Evolutionary conservation across 352 stramenopile genomes (phyloP).

Genomic region (Achlya hypogyna): DNA sequence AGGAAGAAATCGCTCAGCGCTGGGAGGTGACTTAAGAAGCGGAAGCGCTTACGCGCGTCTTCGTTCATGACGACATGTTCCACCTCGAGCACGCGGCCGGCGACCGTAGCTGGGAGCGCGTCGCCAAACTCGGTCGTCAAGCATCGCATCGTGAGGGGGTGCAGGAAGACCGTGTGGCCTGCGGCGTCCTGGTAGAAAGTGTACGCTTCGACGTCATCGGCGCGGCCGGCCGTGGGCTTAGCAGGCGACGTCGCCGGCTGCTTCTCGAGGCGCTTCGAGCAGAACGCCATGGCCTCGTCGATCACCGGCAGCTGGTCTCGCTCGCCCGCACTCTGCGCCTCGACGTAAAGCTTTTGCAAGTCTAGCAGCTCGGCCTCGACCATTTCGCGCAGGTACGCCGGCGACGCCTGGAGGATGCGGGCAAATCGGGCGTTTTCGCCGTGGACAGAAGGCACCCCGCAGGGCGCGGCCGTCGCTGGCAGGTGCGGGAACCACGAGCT

Average conservation of each 20-base stretch:
- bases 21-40: slow-evolving; percentile 79
- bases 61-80: slow-evolving; percentile 85
- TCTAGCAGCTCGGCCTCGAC: slow-evolving; percentile 56
- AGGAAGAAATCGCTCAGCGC: slow-evolving; percentile 83
- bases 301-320: slow-evolving; percentile 70
- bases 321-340: slow-evolving; percentile 61
- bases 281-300: slow-evolving; percentile 66
- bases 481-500: slow-evolving; percentile 61
- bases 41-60: slow-evolving; percentile 71
- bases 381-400: slow-evolving; percentile 52
- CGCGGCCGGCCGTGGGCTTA: slow-evolving; percentile 16
- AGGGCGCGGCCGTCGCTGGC: slow-evolving; percentile 23
- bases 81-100: slow-evolving; percentile 65
- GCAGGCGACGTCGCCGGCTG: slow-evolving; percentile 21
- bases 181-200: slow-evolving; percentile 83
- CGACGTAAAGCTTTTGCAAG: slow-evolving; percentile 54
- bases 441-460: slow-evolving; percentile 54
- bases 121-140: slow-evolving; percentile 55
- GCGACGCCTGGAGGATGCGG: slow-evolving; percentile 60
- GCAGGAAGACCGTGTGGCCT: slow-evolving; percentile 81
- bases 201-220: slow-evolving; percentile 34
- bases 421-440: slow-evolving; percentile 55
- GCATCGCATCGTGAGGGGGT: slow-evolving; percentile 86
- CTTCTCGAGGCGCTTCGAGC: slow-evolving; percentile 44
- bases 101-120: slow-evolving; percentile 21